phyloP scores from a whole-genome alignment of 140 eudicot species.

The Stevia rebaudiana region DNA sequence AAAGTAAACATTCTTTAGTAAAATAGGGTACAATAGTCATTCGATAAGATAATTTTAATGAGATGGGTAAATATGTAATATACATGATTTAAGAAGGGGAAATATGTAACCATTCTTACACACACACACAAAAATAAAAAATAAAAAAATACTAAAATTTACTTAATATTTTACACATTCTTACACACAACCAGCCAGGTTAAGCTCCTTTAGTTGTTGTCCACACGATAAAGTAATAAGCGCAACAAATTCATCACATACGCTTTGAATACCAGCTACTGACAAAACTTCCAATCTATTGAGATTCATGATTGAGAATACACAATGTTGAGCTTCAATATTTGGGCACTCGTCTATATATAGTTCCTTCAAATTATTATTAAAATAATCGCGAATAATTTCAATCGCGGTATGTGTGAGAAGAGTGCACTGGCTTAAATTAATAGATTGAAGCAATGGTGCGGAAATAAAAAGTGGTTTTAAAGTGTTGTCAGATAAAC shows the following conservation, averaged over 20 bases:
- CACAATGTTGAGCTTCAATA: slow-evolving; percentile 25
- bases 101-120: too few relatives aligned
- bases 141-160: background rate
- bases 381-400: slow-evolving; percentile 26
- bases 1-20: too few relatives aligned
- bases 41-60: too few relatives aligned
- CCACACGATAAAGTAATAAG: slow-evolving; percentile 24
- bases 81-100: too few relatives aligned
- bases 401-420: slow-evolving; percentile 32
- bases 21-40: too few relatives aligned
- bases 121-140: slow-evolving; percentile 5
- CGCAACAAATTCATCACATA: slow-evolving; percentile 32
- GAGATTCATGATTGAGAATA: slow-evolving; percentile 33
- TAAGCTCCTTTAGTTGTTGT: slow-evolving; percentile 41
- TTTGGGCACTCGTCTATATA: slow-evolving; percentile 36
- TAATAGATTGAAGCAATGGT: slow-evolving; percentile 41
- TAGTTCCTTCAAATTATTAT: slow-evolving; percentile 40
- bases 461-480: slow-evolving; percentile 38
- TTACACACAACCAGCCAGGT: slow-evolving; percentile 46
- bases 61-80: too few relatives aligned
- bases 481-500: slow-evolving; percentile 40
- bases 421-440: slow-evolving; percentile 50
- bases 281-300: slow-evolving; percentile 49
- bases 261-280: slow-evolving; percentile 40
- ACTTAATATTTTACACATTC: slow-evolving; percentile 16